Conservation (phyloP, 2,329 filamentous ascomycete genomes). For the Arthrinium puccinioides region DNA sequence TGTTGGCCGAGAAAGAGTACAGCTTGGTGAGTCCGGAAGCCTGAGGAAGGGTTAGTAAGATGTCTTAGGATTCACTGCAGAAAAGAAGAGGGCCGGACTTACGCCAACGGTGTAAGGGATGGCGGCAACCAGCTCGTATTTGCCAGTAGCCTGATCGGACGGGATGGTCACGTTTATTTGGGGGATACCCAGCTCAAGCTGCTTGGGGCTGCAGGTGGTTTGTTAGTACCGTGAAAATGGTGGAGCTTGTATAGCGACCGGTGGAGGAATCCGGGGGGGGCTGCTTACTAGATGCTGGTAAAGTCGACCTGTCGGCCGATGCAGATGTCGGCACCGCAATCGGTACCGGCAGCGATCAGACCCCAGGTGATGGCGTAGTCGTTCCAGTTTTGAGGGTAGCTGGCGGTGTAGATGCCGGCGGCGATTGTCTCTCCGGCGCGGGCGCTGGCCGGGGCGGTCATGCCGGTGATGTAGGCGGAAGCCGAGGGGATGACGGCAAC, state of each 20-base stretch:
- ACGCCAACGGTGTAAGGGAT: constrained; percentile 21
- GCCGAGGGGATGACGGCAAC: constrained; percentile 13
- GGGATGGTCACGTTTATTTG: constrained; percentile 12
- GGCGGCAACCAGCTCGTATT: constrained; percentile 17
- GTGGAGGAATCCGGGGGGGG: too few species aligned
- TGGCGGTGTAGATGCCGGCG: constrained; percentile 17
- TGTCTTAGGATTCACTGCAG: too few species aligned
- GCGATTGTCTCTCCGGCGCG: constrained; percentile 16
- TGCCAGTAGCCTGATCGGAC: constrained; percentile 9
- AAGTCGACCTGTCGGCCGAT: constrained; percentile 22
- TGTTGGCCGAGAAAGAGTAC: constrained; percentile 11
- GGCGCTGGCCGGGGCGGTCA: constrained; percentile 15
- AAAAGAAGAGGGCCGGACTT: too few species aligned
- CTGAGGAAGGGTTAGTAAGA: constrained; percentile 9
- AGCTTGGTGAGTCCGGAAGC: constrained; percentile 15
- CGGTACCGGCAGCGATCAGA: constrained; percentile 7
- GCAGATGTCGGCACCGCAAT: constrained; percentile 13
- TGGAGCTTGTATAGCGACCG: neutral
- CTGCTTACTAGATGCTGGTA: constrained; percentile 16
- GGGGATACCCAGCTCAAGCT: constrained; percentile 7
- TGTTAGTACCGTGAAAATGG: neutral
- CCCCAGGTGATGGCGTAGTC: constrained; percentile 25
- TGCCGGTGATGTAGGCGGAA: constrained; percentile 15
- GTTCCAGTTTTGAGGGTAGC: constrained; percentile 26
- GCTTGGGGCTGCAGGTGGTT: constrained; percentile 7